Base-by-base conservation (phyloP, 139 green algal species). In the Chlamydomonas sphaeroides region DNA sequence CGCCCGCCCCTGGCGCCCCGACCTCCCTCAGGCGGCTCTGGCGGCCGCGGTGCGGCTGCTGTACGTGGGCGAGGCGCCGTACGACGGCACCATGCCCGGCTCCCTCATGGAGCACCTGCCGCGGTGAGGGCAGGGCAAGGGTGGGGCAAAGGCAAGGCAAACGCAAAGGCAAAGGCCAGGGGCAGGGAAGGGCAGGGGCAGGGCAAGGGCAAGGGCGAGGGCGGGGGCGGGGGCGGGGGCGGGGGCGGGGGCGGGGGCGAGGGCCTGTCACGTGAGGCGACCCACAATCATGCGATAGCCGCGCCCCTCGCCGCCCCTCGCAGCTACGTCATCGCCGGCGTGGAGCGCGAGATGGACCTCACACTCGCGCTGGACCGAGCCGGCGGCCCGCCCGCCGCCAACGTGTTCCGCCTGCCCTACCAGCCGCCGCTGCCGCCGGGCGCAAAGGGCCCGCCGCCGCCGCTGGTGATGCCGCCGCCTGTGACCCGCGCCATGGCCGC, bases 41-140 rank as follows among this genome's bases (percentile, higher is more conserved):
- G 61, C 74, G 41, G 26, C 59, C 5, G 65, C 74, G 0, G 74
- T 81, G 49, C 74, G 74, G n/a, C 30, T 72, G 39, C 62, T 81
- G 59, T 81, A 72, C 61, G 74, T 62, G 7, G 74, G 74, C 2
- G 74, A 81, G 62, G 74, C 61, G 61, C 74, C 74, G 59, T 81
- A 81, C 74, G 74, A 81, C n/a, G 74, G 61, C 17, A 62, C 41
- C 35, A 72, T 62, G 74, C 74, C 74, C n/a, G 74, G 74, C 2
- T 61, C 74, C 1, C 74, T 81, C 23, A 61, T 81, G 74, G 74
- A 81, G n/a, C 74, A 81, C 42, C 59, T 81, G 41, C 72, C 72
- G 33, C 33, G 72, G 72, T 80, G 32, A 26, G 32, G 8, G 61
- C 1, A n/a, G n/a, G 61, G 45, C 11, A 53, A 14, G 45, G 45